Conservation (phyloP, 345 rosid species). For the Eucalyptus brandiana region DNA sequence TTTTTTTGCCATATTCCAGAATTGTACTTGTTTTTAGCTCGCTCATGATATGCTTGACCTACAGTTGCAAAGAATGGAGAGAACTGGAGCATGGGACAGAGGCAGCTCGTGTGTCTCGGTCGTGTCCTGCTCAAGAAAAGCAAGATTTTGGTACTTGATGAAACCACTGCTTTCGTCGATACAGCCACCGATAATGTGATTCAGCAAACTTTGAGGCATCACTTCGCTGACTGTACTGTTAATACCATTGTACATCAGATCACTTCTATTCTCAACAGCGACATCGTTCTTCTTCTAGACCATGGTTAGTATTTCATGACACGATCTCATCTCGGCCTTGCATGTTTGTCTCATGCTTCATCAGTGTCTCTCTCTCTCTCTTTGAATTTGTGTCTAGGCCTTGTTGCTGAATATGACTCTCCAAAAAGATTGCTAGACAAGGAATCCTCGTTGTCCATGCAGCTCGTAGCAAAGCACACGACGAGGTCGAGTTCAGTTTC, state of each 20-base stretch:
- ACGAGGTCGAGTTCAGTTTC: not conserved
- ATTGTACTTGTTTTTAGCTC: not conserved
- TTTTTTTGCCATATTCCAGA: not conserved
- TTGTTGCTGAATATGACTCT: not conserved
- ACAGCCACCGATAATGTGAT: conserved; percentile 77
- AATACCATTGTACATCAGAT: conserved; percentile 82
- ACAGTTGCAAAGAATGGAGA: conserved; percentile 78
- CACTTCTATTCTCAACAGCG: conserved; percentile 72
- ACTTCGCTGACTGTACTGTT: conserved; percentile 53
- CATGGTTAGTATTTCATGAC: not conserved
- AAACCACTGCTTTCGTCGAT: conserved; percentile 88
- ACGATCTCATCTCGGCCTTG: not conserved
- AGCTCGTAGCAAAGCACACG: not conserved
- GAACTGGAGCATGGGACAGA: conserved; percentile 94
- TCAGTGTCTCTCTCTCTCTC: not conserved
- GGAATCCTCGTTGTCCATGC: not conserved
- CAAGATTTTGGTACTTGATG: conserved; percentile 75
- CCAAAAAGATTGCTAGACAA: not conserved
- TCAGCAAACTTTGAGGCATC: conserved; percentile 59
- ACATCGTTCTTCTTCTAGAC: conserved; percentile 63
- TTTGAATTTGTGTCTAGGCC: not conserved
- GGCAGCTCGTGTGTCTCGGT: conserved; percentile 76
- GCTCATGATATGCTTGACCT: not conserved
- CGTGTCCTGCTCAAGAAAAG: conserved; percentile 77
- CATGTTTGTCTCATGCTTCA: not conserved